Evolutionary conservation across 441 rosid species (phyloP), one percentile per base, ranked within the genome.

Genomic region (Capsella rubella): DNA sequence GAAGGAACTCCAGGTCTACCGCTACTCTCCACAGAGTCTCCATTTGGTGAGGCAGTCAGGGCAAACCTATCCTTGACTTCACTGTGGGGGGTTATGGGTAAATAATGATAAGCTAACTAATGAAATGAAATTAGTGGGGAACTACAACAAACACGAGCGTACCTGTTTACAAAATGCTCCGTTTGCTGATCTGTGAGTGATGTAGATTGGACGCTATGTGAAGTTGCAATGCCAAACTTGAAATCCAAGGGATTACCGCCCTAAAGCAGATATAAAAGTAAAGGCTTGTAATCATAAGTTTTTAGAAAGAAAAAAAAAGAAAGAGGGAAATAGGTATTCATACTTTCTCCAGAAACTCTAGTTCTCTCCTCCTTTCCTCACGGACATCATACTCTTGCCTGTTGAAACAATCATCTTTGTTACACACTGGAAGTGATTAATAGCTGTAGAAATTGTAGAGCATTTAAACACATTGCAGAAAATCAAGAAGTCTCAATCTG

Each of bases 191-290:
- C 92, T 50, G 88, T 75, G 69, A 89, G 84, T 69, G 99, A 96
- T 39, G 99, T 89, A 71, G 99, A 96, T 79, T 96, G 99, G 82
- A 92, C 89, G 79, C 98, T 92, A 73, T 79, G 83, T 14, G 97
- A 90, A 76, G 96, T 84, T 71, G 85, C 84, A 78, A 80, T 82
- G 64, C 86, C 90, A 82, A 87, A 88, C 85, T 89, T 94, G 79
- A 94, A 96, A 79, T 96, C 99, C 87, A 96, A 86, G 58, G 99
- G 99, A 85, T 96, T 89, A 69, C 99, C 99, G 43, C 99, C 99
- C 99, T 96, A 86, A 69, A 74, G 72, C 15, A 82, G 78, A 47
- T 65, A 73, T 51, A 55, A 71, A 56, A 66, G 73, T 47, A 77
- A 78, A 55, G 29, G 34, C 25, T 37, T 43, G 67, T 76, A 58